Evolutionary conservation across 768 basidiomycete genomes (phyloP).

Genomic region (Rhodotorula graminis): DNA sequence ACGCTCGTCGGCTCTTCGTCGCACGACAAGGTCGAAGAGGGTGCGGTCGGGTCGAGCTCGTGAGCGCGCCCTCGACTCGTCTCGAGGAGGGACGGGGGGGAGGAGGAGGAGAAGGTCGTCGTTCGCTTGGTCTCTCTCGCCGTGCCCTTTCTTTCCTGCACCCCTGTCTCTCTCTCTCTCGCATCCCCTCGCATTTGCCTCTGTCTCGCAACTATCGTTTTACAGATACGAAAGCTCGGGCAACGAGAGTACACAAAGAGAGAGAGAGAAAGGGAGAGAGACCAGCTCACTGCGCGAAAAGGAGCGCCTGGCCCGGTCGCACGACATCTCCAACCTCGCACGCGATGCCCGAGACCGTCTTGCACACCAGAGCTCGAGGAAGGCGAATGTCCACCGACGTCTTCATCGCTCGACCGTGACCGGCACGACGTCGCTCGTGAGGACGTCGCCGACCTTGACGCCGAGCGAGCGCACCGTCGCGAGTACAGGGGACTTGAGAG

Average conservation of each 20-base stretch:
- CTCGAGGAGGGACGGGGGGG: neutral
- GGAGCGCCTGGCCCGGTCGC: slow-evolving; percentile 53
- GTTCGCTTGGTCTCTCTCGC: too few species aligned
- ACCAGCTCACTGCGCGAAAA: slow-evolving; percentile 37
- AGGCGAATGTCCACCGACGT: slow-evolving; percentile 57
- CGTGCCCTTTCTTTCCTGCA: too few species aligned
- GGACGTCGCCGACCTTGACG: slow-evolving; percentile 21
- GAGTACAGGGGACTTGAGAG: slow-evolving; percentile 54
- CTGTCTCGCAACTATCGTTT: too few species aligned
- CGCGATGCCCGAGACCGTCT: slow-evolving; percentile 50
- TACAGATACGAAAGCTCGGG: too few species aligned
- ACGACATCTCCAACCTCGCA: slow-evolving; percentile 53
- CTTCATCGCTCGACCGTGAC: slow-evolving; percentile 65
- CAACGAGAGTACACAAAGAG: too few species aligned
- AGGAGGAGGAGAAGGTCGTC: too few species aligned
- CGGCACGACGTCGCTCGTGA: slow-evolving; percentile 49
- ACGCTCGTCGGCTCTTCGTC: neutral
- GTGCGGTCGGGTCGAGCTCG: neutral
- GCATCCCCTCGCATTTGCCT: too few species aligned
- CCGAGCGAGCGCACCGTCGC: slow-evolving; percentile 51
- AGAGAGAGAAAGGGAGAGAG: too few species aligned
- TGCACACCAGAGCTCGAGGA: slow-evolving; percentile 53
- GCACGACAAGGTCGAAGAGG: neutral
- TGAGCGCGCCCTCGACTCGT: too few species aligned
- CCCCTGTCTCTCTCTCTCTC: too few species aligned